A percentile compares a stretch with the other conserved stretches of the same genome.
Evolutionary conservation across 2,329 filamentous ascomycete genomes (phyloP).

Genomic region (Xylariaceae sp.): DNA sequence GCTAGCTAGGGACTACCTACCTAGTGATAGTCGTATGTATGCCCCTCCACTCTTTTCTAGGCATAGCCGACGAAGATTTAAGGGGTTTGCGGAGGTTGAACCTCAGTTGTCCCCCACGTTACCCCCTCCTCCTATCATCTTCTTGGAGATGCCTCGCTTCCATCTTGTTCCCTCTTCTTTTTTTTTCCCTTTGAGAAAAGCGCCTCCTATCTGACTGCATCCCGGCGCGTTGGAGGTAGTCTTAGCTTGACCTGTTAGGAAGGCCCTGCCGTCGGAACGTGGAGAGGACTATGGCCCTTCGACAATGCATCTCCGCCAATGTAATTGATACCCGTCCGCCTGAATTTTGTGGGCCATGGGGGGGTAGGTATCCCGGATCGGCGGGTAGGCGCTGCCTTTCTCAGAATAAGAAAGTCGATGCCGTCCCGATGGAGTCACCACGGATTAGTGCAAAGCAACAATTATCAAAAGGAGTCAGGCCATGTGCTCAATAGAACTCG

Average conservation of each 20-base stretch:
- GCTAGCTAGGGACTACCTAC: constrained; percentile 5
- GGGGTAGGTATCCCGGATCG: constrained; percentile 5
- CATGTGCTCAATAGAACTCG: neutral
- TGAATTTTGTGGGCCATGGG: constrained; percentile 14
- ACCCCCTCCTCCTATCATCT: neutral
- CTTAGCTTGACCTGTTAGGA: neutral
- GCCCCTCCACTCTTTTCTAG: constrained; percentile 8
- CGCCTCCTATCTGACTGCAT: neutral
- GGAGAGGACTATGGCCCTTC: neutral
- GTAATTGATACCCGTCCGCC: constrained; percentile 8
- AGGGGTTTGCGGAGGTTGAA: constrained; percentile 7
- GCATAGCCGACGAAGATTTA: neutral
- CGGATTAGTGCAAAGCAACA: neutral
- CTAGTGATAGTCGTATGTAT: constrained; percentile 1
- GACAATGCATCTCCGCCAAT: constrained; percentile 16
- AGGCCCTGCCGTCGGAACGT: neutral
- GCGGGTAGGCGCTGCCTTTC: constrained; percentile 9
- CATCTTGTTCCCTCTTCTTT: neutral
- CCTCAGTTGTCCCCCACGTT: constrained; percentile 12
- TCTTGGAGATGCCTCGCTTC: neutral
- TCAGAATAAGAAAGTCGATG: constrained; percentile 4
- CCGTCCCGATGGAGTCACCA: constrained; percentile 8
- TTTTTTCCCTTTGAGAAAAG: neutral
- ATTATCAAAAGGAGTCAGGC: neutral
- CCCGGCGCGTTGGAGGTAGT: neutral